These are phyloP conservation scores for Lipomyces oligophaga DNA, from an alignment of 805 yeast genomes.

Conservation along the genomic window DNA sequence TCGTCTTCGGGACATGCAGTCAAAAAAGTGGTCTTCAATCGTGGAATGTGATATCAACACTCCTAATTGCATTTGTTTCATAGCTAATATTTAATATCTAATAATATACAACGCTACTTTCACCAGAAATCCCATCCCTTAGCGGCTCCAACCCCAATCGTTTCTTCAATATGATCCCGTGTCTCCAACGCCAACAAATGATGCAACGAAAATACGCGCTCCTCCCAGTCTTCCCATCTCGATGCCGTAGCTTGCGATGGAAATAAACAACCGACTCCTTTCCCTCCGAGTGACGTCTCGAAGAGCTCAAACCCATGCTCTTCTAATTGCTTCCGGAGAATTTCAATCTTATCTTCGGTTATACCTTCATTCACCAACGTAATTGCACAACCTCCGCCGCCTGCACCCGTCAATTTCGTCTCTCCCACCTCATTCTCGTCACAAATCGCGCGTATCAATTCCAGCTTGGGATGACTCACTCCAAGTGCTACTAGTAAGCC, in stretches of 20 bases:
- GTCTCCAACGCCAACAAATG: slow-evolving; percentile 41
- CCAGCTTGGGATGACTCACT: slow-evolving; percentile 90
- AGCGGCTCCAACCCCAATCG: slow-evolving; percentile 44
- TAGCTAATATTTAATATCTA: too few relatives aligned
- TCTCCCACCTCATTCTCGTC: slow-evolving; percentile 68
- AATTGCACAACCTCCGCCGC: slow-evolving; percentile 98
- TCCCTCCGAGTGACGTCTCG: slow-evolving; percentile 81
- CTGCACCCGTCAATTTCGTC: slow-evolving; percentile 96
- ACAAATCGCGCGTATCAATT: slow-evolving; percentile 62
- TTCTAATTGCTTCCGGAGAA: slow-evolving; percentile 37
- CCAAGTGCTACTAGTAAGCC: slow-evolving; percentile 81
- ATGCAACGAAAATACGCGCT: slow-evolving; percentile 31
- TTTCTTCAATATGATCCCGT: slow-evolving; percentile 48
- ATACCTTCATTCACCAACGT: slow-evolving; percentile 58
- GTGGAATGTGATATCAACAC: slow-evolving; percentile 88
- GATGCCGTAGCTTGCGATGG: slow-evolving; percentile 25
- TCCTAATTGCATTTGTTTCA: too few relatives aligned
- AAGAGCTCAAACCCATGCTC: slow-evolving; percentile 66
- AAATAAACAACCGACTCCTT: slow-evolving; percentile 63
- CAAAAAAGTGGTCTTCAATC: slow-evolving; percentile 71
- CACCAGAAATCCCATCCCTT: slow-evolving; percentile 65
- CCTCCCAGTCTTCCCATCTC: slow-evolving; percentile 29
- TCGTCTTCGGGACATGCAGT: slow-evolving; percentile 59
- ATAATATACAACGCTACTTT: too few relatives aligned
- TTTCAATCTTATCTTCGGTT: slow-evolving; percentile 38